These are phyloP conservation scores for Starmerella khaoyaiensis DNA, from an alignment of 805 yeast genomes.

Conservation along the genomic window DNA sequence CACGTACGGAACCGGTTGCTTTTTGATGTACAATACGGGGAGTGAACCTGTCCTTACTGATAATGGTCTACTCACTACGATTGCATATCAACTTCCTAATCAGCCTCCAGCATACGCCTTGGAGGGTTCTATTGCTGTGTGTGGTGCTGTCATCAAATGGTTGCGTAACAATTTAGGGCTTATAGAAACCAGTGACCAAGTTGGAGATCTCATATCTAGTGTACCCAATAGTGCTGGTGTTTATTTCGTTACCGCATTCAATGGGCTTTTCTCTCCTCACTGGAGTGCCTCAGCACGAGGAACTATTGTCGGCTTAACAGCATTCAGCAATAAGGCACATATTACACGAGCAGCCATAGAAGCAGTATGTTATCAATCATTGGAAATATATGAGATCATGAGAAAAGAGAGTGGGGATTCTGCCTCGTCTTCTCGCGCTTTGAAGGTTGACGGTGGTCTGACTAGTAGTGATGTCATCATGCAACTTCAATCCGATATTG, in stretches of 20 bases:
- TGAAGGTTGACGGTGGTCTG: conserved; percentile 86
- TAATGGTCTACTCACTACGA: conserved; percentile 78
- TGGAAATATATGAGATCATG: conserved; percentile 86
- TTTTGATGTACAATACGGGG: conserved; percentile 81
- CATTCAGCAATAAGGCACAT: conserved; percentile 81
- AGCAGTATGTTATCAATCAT: conserved; percentile 87
- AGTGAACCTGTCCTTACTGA: conserved; percentile 50
- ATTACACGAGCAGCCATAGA: conserved; percentile 90
- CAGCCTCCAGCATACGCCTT: conserved; percentile 69
- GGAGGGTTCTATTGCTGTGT: conserved; percentile 94
- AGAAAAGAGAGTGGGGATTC: conserved; percentile 54
- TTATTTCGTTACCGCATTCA: conserved; percentile 86
- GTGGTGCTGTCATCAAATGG: conserved; percentile 92
- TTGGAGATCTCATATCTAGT: conserved; percentile 78
- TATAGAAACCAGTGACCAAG: conserved; percentile 68
- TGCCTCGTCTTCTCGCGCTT: conserved; percentile 20
- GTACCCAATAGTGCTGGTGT: conserved; percentile 81
- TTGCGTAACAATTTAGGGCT: conserved; percentile 77
- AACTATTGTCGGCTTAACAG: conserved; percentile 84
- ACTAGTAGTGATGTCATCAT: conserved; percentile 79
- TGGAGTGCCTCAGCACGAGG: conserved; percentile 93
- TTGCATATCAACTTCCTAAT: conserved; percentile 79
- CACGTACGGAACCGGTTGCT: conserved; percentile 95
- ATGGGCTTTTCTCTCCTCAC: conserved; percentile 89
- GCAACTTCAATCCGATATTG: conserved; percentile 85